Evolutionary conservation across 768 basidiomycete genomes (phyloP).

Genomic region (Candolleomyces aberdarensis): DNA sequence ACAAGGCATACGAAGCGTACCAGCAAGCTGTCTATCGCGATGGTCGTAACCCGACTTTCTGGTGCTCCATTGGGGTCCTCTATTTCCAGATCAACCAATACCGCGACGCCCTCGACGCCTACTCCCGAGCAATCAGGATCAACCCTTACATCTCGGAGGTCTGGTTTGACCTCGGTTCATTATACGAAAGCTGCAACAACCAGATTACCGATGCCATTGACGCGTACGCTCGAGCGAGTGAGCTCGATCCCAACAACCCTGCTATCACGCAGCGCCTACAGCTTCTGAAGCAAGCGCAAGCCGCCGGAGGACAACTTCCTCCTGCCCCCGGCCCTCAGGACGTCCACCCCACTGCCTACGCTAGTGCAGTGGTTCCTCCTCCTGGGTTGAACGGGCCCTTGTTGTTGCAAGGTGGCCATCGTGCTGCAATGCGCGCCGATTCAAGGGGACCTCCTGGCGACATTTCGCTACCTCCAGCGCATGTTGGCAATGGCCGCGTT

Average conservation of each 20-base stretch:
- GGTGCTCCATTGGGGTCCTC: constrained; percentile 98
- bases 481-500: constrained; percentile 41
- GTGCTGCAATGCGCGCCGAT: constrained; percentile 62
- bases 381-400: constrained; percentile 64
- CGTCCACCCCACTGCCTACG: constrained; percentile 94
- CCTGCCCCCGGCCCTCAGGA: constrained; percentile 93
- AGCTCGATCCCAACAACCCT: constrained; percentile 84
- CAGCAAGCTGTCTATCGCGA: constrained; percentile 99
- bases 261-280: constrained; percentile 80
- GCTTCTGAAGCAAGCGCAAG: constrained; percentile 77
- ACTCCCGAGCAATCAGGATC: constrained; percentile 97
- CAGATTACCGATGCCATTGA: constrained; percentile 99
- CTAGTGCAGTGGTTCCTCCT: constrained; percentile 71
- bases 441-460: constrained; percentile 60
- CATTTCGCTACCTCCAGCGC: constrained; percentile 57
- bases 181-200: constrained; percentile 99
- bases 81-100: constrained; percentile 99
- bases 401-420: constrained; percentile 48
- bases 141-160: constrained; percentile 96
- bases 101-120: constrained; percentile 97
- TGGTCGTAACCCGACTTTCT: constrained; percentile 97
- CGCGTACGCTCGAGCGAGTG: constrained; percentile 92
- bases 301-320: constrained; percentile 69
- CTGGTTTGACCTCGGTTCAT: constrained; percentile 95
- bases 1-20: constrained; percentile 99